A percentile compares a stretch with the other conserved stretches of the same genome.
Evolutionary conservation across 2,329 filamentous ascomycete genomes (phyloP).

Genomic region (Trichoderma sp.): DNA sequence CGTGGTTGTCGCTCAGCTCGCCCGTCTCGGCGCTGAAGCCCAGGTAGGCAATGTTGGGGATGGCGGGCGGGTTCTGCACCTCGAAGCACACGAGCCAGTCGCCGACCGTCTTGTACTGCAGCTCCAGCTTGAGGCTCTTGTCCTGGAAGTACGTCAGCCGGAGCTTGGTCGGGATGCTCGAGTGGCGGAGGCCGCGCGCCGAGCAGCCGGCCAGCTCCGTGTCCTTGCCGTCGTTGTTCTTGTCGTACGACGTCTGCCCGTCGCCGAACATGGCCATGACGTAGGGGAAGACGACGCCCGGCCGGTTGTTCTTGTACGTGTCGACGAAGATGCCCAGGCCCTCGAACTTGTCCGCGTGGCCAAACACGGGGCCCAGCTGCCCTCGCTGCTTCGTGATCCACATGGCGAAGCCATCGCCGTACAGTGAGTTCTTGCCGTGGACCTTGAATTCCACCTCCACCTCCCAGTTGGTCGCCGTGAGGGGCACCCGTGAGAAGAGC

Average conservation of each 20-base stretch:
- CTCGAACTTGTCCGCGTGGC: constrained; percentile 84
- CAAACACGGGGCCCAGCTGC: constrained; percentile 81
- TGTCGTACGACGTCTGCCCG: constrained; percentile 85
- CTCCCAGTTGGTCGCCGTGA: constrained; percentile 99
- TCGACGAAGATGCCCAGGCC: constrained; percentile 95
- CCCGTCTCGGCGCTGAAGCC: constrained; percentile 88
- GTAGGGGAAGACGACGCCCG: constrained; percentile 92
- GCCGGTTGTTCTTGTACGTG: constrained; percentile 99
- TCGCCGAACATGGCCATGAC: constrained; percentile 99
- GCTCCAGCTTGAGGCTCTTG: constrained; percentile 83
- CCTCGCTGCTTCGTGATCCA: constrained; percentile 96
- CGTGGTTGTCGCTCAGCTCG: constrained; percentile 95
- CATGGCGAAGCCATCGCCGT: constrained; percentile 95
- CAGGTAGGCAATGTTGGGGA: constrained; percentile 76
- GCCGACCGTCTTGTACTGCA: constrained; percentile 90
- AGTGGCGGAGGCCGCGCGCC: constrained; percentile 83
- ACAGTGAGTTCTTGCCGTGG: constrained; percentile 82
- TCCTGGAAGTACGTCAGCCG: constrained; percentile 96
- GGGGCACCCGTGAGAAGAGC: constrained; percentile 89
- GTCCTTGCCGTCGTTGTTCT: constrained; percentile 89
- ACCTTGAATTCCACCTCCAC: constrained; percentile 96
- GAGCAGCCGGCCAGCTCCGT: constrained; percentile 95
- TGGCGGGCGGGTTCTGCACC: constrained; percentile 67
- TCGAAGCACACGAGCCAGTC: constrained; percentile 92
- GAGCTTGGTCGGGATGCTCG: constrained; percentile 78